phyloP scores from a whole-genome alignment of 371 early-diverging fungal species.

The Mortierella sp. region DNA sequence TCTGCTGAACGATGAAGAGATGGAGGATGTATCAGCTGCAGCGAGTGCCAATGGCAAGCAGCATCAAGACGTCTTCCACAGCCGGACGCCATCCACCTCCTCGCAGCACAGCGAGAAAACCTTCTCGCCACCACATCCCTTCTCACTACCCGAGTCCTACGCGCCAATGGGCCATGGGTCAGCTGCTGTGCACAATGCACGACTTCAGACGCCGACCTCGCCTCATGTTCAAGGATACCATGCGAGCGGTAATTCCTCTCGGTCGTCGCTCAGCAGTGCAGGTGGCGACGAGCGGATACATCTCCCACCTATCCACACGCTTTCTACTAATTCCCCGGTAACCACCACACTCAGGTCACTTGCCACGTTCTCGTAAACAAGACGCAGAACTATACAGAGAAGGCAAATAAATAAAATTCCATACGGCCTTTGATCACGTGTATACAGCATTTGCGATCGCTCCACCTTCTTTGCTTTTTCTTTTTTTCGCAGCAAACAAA shows the following conservation, averaged over 20 bases:
- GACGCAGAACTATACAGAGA: background rate
- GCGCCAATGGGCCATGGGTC: background rate
- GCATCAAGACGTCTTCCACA: background rate
- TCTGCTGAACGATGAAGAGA: conserved; percentile 2
- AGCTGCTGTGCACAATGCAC: background rate
- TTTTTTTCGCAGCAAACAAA: background rate
- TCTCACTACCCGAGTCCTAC: conserved; percentile 13
- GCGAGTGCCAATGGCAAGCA: background rate
- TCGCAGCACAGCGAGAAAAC: conserved; percentile 18
- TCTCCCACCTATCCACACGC: conserved; percentile 23
- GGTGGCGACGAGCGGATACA: conserved; percentile 14
- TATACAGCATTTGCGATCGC: background rate
- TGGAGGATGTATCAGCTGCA: background rate
- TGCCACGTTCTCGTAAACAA: background rate
- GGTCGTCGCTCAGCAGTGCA: background rate
- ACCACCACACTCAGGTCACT: background rate
- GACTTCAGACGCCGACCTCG: background rate
- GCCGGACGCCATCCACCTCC: conserved; percentile 29
- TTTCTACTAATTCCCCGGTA: conserved; percentile 14
- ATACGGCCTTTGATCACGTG: background rate
- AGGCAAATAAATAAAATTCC: background rate
- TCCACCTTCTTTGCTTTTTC: background rate
- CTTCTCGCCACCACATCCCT: conserved; percentile 15
- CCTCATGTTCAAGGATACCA: background rate
- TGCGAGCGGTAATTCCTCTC: background rate